Evolutionary conservation across 768 basidiomycete species (phyloP).

Genomic region (Phlegmacium glaucopus): DNA sequence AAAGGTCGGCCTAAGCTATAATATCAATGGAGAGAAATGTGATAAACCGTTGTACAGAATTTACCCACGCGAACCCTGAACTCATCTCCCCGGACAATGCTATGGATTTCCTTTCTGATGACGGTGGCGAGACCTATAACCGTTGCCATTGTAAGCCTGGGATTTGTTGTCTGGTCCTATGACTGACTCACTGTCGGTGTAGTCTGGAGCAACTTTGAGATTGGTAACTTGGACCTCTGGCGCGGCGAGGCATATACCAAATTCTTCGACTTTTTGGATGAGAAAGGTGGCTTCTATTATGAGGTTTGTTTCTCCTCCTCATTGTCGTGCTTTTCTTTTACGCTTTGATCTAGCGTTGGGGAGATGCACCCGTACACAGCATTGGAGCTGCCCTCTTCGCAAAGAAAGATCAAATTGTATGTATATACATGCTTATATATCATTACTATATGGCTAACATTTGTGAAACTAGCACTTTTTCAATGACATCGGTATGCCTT

Average conservation of each 20-base stretch:
- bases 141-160: conserved; percentile 62
- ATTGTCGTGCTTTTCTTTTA: not conserved
- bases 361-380: conserved; percentile 87
- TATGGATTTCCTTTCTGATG: conserved; percentile 78
- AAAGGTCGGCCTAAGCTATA: conserved; percentile 41
- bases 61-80: conserved; percentile 59
- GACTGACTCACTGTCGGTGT: not conserved
- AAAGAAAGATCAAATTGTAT: conserved; percentile 74
- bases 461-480: conserved; percentile 67
- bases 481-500: conserved; percentile 68
- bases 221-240: conserved; percentile 83
- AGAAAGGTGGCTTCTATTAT: conserved; percentile 84
- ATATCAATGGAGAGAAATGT: too few species aligned
- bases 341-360: conserved; percentile 64
- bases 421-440: conserved; percentile 6
- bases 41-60: conserved; percentile 44
- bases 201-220: conserved; percentile 97
- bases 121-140: conserved; percentile 71
- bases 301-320: conserved; percentile 43
- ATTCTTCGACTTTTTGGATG: conserved; percentile 81
- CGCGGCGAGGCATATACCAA: conserved; percentile 75
- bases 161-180: conserved; percentile 5
- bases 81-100: conserved; percentile 68
- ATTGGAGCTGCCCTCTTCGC: conserved; percentile 91
- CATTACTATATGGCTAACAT: not conserved